Base-by-base conservation (phyloP, 2,329 filamentous ascomycete genomes). In the Pochonia chlamydosporia region DNA sequence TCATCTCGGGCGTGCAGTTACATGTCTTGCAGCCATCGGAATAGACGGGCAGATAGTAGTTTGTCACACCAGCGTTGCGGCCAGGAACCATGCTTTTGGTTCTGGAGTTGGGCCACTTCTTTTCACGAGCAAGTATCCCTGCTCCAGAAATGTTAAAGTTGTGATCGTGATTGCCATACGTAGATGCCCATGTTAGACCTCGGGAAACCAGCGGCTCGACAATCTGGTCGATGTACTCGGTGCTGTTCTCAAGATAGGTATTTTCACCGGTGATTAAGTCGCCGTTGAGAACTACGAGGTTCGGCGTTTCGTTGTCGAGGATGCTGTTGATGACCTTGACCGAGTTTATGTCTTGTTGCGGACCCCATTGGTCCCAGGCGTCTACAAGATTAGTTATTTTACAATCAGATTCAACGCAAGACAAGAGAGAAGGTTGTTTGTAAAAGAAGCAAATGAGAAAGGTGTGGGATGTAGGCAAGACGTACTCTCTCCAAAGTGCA, bases 251-350 rank as follows among this genome's bases (percentile, higher is more conserved):
- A 4, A 70, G 48, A 50, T 69, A 77, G 0, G 74, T 75, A 48
- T 82, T 80, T 49, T 88, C 84, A 33, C 85, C 84, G 0, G 84
- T 85, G 46, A 87, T 82, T 3, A 89, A 69, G 55, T 89, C 85
- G 13, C 85, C 85, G 46, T 87, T 89, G 24, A 89, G 63, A 0
- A 89, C 78, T 1, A 85, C 82, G 0, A 89, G 69, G 33, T 80
- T 70, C 0, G 79, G 75, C 0, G 59, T 55, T 49, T 87, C 84
- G 1, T 60, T 63, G 30, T 79, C 70, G 2, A 89, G 71, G 5
- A 88, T 67, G 1, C 68, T 64, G 43, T 73, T 70, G 55, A 88
- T 78, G 0, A 86, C 79, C 4, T 64, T 54, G 4, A 76, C 64
- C 0, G 79, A 79, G 44, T 78, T 76, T 49, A 71, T 58, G 59